Base-by-base conservation (phyloP, 352 stramenopile species). In the Globisporangium canariense region DNA sequence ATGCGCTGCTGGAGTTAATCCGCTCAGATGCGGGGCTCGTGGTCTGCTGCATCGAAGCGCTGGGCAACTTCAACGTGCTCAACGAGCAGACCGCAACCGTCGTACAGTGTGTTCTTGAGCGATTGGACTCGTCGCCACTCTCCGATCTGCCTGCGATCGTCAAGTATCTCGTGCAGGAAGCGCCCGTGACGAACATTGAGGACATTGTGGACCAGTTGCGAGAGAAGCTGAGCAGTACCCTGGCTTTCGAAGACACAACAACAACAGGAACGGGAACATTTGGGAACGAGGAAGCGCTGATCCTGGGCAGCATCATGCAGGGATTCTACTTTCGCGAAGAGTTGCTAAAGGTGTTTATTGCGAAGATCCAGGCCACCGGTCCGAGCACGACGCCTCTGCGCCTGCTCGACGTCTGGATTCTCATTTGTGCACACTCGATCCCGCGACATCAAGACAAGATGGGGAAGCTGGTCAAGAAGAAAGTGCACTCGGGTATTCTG, bases 101-200 rank as follows among this genome's bases (percentile, higher is more conserved):
- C 7, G 60, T 81, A 4, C 45, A 61, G 38, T 82, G 75, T 58
- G 70, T 88, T 10, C 66, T 88, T 1, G 75, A 85, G 58, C 73
- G 77, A 1, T 62, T 88, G 8, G 65, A 79, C 41, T 86, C 81
- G 49, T 84, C 78, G 34, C 71, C 74, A 28, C 58, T 86, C 1
- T 36, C 61, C 0, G 80, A 89, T 52, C 60, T 89, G 5, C 78
- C 80, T 0, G 69, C 68, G n/a, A 79, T 89, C 47, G 77, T 89
- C 59, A 84, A 82, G 54, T 89, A 88, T 56, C 73, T 89, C 28
- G 69, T 89, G 0, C 76, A 88, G 62, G 76, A 84, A 50, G 69
- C 76, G 2, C 75, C 80, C 2, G 62, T 46, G 11, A 55, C 57
- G 0, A 66, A 84, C 22, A 63, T 82, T 2, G 71, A 81, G 5